Base-by-base conservation (phyloP, 129 eudicot species). In the Centrapalus pauciflorus region DNA sequence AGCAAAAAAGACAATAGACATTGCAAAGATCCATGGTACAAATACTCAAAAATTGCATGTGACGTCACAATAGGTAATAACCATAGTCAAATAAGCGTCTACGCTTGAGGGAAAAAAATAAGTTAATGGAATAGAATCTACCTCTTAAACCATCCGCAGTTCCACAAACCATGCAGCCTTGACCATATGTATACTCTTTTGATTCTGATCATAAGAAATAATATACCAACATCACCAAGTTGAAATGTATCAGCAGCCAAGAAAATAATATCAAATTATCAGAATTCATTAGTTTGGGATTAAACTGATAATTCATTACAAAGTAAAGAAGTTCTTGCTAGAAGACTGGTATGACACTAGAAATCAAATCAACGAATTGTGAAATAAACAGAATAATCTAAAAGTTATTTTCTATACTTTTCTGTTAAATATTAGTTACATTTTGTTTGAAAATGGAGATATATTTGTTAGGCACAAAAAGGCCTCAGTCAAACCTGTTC, bases 91-190 rank as follows among this genome's bases (percentile, higher is more conserved):
- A 45, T 14, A 10, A 37, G 38, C 21, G 7, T 35, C 14, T 32
- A 66, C 5, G 51, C 29, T 17, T 54, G 4, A 32, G 49, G 38
- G 37, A 20, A 75, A 43, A 17, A 24, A 27, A n/a, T 21, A 43
- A 60, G 14, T 25, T 38, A 61, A 58, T 20, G n/a, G 25, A 49
- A 71, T 69, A 71, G 14, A 46, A 75, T 37, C 11, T 55, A 91
- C 98, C 98, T 76, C 72, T 66, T 32, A 88, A 61, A 19, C 98
- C 98, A 83, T 92, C 96, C n/a, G n/a, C n/a, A n/a, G n/a, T n/a
- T n/a, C n/a, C 51, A 79, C 60, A 24, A 77, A 82, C 98, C 98
- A 92, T 26, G 88, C 89, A 17, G 90, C 56, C 67, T 67, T 81
- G 55, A 92, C 82, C 98, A 92, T 79, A 46, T 88, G 95, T 52